Percentiles rank a stretch among this genome's conserved stretches.
phyloP scores from a whole-genome alignment of 352 stramenopile species.

The Phytophthora cajani region DNA sequence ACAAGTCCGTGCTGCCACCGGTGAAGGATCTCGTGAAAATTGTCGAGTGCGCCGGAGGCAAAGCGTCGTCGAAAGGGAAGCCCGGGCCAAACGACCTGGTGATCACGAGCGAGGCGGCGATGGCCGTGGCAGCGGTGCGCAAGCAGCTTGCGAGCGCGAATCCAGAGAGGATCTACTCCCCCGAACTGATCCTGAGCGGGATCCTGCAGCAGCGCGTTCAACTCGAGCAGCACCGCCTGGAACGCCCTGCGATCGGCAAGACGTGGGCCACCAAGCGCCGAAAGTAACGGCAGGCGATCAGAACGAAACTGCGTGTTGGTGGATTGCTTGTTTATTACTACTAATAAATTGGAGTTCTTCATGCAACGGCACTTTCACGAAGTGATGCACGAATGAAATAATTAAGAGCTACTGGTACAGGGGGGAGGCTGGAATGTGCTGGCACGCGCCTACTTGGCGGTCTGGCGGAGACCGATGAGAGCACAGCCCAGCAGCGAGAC shows the following conservation, averaged over 20 bases:
- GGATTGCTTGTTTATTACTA: conserved; percentile 18
- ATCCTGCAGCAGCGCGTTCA: conserved; percentile 53
- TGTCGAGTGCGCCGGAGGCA: conserved; percentile 55
- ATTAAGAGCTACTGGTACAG: conserved; percentile 21
- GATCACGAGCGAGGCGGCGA: conserved; percentile 49
- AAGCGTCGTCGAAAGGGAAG: conserved; percentile 39
- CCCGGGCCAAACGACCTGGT: conserved; percentile 44
- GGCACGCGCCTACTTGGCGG: conserved; percentile 29
- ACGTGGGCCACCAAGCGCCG: conserved; percentile 31
- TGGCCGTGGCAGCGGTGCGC: conserved; percentile 41
- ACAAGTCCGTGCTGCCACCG: conserved; percentile 61
- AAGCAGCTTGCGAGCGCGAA: conserved; percentile 43
- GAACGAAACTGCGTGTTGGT: background rate
- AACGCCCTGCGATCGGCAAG: conserved; percentile 24
- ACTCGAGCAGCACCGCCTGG: conserved; percentile 41
- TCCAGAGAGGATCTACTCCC: conserved; percentile 42
- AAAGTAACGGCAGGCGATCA: conserved; percentile 24
- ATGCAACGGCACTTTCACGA: conserved; percentile 14
- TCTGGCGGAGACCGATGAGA: conserved; percentile 43
- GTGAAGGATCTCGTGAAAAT: conserved; percentile 59
- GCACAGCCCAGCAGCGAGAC: conserved; percentile 59
- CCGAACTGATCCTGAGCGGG: conserved; percentile 55
- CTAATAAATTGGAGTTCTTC: conserved; percentile 19
- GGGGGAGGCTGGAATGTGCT: background rate
- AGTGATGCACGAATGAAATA: conserved; percentile 32